These are phyloP conservation scores for Cadophora malorum DNA, from an alignment of 2,329 filamentous ascomycete genomes.

Conservation along the genomic window DNA sequence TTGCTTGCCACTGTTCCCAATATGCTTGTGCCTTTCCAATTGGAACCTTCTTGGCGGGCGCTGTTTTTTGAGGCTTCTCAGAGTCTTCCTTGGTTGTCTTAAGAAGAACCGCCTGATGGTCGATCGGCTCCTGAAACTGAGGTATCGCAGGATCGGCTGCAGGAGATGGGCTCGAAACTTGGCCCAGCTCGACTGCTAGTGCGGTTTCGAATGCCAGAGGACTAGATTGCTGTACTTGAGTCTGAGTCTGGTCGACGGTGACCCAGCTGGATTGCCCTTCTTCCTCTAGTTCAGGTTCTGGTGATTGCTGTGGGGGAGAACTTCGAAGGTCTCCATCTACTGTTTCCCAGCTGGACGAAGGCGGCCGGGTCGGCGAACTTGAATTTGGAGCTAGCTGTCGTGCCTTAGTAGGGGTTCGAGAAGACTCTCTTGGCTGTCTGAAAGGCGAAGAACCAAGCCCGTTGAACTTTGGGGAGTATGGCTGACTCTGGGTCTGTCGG, in stretches of 20 bases:
- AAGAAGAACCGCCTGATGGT: neutral
- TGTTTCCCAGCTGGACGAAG: conserved; percentile 40
- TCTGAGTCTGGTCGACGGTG: conserved; percentile 20
- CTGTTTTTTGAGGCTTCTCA: conserved; percentile 6
- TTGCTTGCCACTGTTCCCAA: conserved; percentile 33
- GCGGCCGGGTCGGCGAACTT: conserved; percentile 20
- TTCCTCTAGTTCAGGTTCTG: neutral
- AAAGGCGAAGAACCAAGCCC: conserved; percentile 43
- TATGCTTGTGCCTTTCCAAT: conserved; percentile 32
- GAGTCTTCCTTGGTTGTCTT: neutral
- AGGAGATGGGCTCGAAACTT: conserved; percentile 15
- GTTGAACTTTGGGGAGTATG: conserved; percentile 44
- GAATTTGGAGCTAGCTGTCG: conserved; percentile 6
- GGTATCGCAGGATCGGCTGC: neutral
- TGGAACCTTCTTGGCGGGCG: neutral
- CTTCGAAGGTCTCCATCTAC: conserved; percentile 21
- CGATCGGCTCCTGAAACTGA: neutral
- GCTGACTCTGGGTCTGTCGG: conserved; percentile 17
- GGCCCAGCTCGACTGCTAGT: neutral
- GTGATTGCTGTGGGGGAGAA: conserved; percentile 14
- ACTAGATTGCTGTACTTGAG: conserved; percentile 19
- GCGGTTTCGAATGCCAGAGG: neutral
- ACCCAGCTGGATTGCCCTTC: conserved; percentile 27
- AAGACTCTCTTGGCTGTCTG: conserved; percentile 27
- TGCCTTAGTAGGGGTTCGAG: conserved; percentile 22